Conservation (phyloP, 257 asterid species). For the Gentiana macrophylla region DNA sequence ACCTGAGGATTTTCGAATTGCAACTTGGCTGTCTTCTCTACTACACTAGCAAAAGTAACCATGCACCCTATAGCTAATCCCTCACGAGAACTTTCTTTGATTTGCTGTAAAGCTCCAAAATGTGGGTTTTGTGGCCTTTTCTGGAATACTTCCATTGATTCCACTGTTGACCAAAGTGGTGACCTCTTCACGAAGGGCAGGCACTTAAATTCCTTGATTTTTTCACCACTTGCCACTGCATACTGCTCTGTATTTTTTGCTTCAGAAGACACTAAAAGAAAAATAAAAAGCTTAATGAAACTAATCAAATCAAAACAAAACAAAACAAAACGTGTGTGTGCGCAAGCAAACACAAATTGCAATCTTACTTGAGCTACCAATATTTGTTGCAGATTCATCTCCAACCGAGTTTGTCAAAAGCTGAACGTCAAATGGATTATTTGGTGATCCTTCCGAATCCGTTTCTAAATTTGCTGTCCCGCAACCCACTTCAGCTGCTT, state of each 20-base stretch:
- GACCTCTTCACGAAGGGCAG: conserved; percentile 58
- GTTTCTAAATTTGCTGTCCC: conserved; percentile 11
- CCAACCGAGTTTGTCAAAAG: conserved; percentile 63
- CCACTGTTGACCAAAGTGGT: conserved; percentile 54
- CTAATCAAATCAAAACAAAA: background rate
- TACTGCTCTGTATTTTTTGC: conserved; percentile 17
- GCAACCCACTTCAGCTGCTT: conserved; percentile 13
- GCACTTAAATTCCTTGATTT: conserved; percentile 17
- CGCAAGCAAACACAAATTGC: background rate
- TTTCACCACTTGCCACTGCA: conserved; percentile 17
- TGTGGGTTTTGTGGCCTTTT: conserved; percentile 80
- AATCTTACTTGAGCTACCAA: conserved; percentile 18
- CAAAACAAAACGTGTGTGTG: background rate
- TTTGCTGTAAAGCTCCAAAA: conserved; percentile 41
- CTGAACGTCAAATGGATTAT: conserved; percentile 37
- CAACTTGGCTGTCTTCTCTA: conserved; percentile 40
- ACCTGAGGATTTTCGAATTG: conserved; percentile 27
- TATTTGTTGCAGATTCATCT: conserved; percentile 25
- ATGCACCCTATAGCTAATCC: conserved; percentile 70
- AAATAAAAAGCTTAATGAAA: background rate
- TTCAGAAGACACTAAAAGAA: conserved; percentile 26
- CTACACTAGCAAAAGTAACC: conserved; percentile 53
- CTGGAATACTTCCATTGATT: conserved; percentile 59
- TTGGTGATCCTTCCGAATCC: conserved; percentile 18
- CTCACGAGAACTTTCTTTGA: conserved; percentile 59